A percentile compares a stretch with the other conserved stretches of the same genome.
Conservation (phyloP, 2,329 filamentous ascomycete species). For the Penicillium sp. region DNA sequence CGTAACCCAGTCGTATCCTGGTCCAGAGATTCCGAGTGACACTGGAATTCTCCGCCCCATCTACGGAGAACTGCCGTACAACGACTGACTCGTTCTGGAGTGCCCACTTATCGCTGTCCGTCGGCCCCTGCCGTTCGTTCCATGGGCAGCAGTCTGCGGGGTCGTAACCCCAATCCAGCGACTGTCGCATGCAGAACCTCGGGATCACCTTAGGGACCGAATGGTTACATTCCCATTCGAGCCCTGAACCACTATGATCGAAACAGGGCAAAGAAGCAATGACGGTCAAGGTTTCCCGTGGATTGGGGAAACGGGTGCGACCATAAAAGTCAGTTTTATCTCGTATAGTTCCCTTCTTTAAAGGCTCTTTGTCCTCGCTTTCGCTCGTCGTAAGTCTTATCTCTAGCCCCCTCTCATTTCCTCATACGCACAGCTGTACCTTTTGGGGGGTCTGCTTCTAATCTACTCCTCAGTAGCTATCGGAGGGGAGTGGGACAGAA, state of each 20-base stretch:
- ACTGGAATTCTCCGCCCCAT: not conserved
- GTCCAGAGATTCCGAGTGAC: not conserved
- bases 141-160: not conserved
- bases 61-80: not conserved
- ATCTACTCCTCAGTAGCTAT: not conserved
- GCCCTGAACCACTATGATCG: not conserved
- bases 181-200: conserved; percentile 1
- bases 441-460: not conserved
- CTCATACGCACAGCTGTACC: not conserved
- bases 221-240: not conserved
- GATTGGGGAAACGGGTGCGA: not conserved
- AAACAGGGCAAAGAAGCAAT: no score
- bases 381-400: not conserved
- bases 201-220: not conserved
- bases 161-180: not conserved
- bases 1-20: not conserved
- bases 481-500: not conserved
- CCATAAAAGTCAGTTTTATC: not conserved
- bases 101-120: no score
- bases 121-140: not conserved
- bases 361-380: not conserved
- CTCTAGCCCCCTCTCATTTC: not conserved
- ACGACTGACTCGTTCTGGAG: no score
- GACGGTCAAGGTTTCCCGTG: no score
- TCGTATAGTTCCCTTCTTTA: not conserved